Percentiles rank a stretch among this genome's conserved stretches.
Evolutionary conservation across 1,284 basidiomycete genomes (phyloP).

Genomic region (Peniophora sp.): DNA sequence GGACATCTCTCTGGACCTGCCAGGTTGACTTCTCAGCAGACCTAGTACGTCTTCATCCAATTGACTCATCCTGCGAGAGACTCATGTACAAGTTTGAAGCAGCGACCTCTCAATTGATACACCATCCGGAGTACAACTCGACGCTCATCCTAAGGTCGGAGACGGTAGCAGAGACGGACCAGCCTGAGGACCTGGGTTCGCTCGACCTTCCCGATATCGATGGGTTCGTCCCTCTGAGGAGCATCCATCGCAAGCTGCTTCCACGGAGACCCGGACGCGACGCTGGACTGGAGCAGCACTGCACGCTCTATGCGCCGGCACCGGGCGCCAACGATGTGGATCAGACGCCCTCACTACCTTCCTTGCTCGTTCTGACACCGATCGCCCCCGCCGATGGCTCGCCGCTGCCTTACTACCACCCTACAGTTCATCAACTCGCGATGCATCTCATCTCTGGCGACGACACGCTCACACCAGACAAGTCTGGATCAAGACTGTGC

Average conservation of each 20-base stretch:
- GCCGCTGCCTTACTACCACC: constrained; percentile 74
- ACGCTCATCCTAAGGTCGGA: constrained; percentile 77
- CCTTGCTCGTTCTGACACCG: constrained; percentile 57
- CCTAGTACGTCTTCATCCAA: constrained; percentile 23
- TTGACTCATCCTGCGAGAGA: constrained; percentile 4
- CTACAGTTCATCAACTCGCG: constrained; percentile 61
- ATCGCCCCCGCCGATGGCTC: constrained; percentile 30
- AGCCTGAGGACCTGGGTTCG: constrained; percentile 23
- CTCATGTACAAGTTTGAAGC: constrained; percentile 49
- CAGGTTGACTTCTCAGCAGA: constrained; percentile 32
- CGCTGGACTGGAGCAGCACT: constrained; percentile 61
- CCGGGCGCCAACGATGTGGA: constrained; percentile 10
- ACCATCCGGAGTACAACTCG: constrained; percentile 80
- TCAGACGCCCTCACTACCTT: constrained; percentile 16
- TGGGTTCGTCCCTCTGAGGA: constrained; percentile 31
- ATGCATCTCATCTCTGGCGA: constrained; percentile 48
- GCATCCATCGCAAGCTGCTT: constrained; percentile 55
- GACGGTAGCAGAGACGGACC: constrained; percentile 37
- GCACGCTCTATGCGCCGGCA: constrained; percentile 47
- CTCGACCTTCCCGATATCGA: constrained; percentile 30
- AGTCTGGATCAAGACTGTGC: constrained; percentile 26
- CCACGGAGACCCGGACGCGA: constrained; percentile 71
- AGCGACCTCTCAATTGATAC: constrained; percentile 57
- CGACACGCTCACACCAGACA: too few species aligned
- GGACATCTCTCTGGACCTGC: constrained; percentile 33